These are phyloP conservation scores for Centella asiatica DNA, from an alignment of 129 eudicot genomes.

Conservation along the genomic window DNA sequence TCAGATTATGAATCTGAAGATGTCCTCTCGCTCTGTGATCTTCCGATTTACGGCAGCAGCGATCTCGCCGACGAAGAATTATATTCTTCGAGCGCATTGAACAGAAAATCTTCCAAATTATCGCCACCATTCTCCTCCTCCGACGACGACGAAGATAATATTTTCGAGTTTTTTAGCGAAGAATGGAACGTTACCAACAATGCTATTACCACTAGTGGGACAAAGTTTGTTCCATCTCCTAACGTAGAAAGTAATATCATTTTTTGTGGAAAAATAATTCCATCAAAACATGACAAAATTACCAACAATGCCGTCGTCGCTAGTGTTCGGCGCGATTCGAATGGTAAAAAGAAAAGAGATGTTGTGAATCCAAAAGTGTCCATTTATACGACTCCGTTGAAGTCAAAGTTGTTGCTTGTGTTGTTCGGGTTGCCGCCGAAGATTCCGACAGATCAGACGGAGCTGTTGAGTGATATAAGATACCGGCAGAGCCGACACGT, in stretches of 20 bases:
- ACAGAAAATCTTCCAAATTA: background rate
- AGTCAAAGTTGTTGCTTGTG: conserved; percentile 5
- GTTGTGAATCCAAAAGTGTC: background rate
- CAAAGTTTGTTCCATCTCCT: background rate
- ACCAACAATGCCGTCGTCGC: background rate
- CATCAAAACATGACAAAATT: background rate
- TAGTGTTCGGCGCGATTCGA: background rate
- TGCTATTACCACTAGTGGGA: background rate
- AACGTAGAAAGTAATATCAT: background rate
- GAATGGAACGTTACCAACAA: conserved; percentile 21
- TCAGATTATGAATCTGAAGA: conserved; percentile 2
- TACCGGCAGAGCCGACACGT: conserved; percentile 5
- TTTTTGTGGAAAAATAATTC: conserved; percentile 12
- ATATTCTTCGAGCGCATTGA: background rate
- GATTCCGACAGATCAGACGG: background rate
- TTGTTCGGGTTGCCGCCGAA: conserved; percentile 4
- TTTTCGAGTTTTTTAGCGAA: conserved; percentile 60
- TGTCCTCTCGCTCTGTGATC: conserved; percentile 8
- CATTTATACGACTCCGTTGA: background rate
- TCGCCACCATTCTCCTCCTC: conserved; percentile 7
- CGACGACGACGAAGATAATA: conserved; percentile 19
- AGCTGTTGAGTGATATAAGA: background rate
- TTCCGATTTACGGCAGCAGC: conserved; percentile 8
- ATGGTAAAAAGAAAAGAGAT: background rate
- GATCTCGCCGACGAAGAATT: background rate